phyloP scores from a whole-genome alignment of 1,139 yeast genomes.

The Lodderomyces elongisporus region DNA sequence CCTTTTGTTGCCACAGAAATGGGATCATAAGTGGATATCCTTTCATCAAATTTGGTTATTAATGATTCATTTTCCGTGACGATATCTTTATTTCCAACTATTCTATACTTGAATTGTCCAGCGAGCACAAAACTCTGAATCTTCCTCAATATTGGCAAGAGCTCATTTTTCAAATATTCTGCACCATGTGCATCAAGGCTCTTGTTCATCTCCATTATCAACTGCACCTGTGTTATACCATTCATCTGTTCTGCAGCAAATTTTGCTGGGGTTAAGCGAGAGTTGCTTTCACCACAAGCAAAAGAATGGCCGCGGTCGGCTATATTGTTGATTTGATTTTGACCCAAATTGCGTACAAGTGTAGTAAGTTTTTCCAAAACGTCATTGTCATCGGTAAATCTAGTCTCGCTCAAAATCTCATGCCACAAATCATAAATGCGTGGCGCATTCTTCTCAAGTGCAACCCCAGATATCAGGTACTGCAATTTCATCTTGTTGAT shows the following conservation, averaged over 20 bases:
- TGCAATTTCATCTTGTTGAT: slow-evolving; percentile 42
- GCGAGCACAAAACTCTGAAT: slow-evolving; percentile 45
- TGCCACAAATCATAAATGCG: slow-evolving; percentile 62
- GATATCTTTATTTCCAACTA: slow-evolving; percentile 53
- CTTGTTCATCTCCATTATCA: slow-evolving; percentile 56
- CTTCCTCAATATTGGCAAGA: slow-evolving; percentile 59
- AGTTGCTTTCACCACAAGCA: slow-evolving; percentile 65
- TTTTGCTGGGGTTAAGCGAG: slow-evolving; percentile 58
- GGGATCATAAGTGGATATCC: slow-evolving; percentile 4
- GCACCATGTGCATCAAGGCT: slow-evolving; percentile 49
- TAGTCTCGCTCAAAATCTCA: slow-evolving; percentile 65
- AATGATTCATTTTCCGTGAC: slow-evolving; percentile 39
- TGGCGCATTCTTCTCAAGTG: slow-evolving; percentile 61
- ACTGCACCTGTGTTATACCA: slow-evolving; percentile 74
- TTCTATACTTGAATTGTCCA: slow-evolving; percentile 43
- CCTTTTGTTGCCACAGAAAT: not conserved
- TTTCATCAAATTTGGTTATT: slow-evolving; percentile 30
- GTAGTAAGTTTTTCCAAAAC: slow-evolving; percentile 70
- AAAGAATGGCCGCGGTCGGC: slow-evolving; percentile 88
- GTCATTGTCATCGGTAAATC: slow-evolving; percentile 43
- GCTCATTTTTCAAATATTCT: slow-evolving; percentile 43
- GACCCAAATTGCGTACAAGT: slow-evolving; percentile 67
- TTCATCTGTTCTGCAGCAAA: slow-evolving; percentile 57
- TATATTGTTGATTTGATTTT: slow-evolving; percentile 71
- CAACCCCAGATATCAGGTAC: slow-evolving; percentile 59